Evolutionary conservation across 2,329 filamentous ascomycete species (phyloP).

Genomic region (Aspergillus transmontanensis): DNA sequence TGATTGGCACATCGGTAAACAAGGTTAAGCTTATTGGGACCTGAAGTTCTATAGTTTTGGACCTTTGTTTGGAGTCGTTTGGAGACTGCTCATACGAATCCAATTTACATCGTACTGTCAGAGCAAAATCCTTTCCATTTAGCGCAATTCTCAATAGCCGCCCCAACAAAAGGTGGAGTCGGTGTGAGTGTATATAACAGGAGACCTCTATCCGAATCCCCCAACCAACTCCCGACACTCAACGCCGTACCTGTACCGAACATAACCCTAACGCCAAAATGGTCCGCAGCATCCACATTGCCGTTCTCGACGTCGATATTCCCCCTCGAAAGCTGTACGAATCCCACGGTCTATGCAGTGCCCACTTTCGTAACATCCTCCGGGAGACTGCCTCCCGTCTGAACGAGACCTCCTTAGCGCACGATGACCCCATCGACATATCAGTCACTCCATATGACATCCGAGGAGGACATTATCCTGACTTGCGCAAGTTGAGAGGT

Average conservation of each 20-base stretch:
- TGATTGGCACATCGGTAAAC: not conserved
- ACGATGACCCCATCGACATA: constrained; percentile 17
- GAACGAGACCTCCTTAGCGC: constrained; percentile 19
- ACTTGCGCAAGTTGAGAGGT: constrained; percentile 12
- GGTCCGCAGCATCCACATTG: constrained; percentile 28
- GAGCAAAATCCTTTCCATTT: not conserved
- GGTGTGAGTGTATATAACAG: not conserved
- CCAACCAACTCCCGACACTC: not conserved
- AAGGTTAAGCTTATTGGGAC: not conserved
- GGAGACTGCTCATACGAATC: not conserved
- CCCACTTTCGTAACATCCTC: constrained; percentile 28
- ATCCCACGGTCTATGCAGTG: constrained; percentile 28
- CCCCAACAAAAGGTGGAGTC: not conserved
- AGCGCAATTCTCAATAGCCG: not conserved
- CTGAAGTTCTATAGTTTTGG: not conserved
- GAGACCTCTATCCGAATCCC: not conserved
- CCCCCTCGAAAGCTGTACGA: constrained; percentile 28
- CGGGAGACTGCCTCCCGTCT: constrained; percentile 25
- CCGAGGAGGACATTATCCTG: constrained; percentile 28
- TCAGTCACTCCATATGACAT: constrained; percentile 29
- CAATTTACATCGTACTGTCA: not conserved
- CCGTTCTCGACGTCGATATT: constrained; percentile 30
- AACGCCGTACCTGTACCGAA: not conserved
- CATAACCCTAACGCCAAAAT: constrained; percentile 11
- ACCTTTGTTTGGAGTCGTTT: not conserved